A percentile compares a stretch with the other conserved stretches of the same genome.
Conservation (phyloP, 2,329 filamentous ascomycete species). For the Aureobasidium sp. region DNA sequence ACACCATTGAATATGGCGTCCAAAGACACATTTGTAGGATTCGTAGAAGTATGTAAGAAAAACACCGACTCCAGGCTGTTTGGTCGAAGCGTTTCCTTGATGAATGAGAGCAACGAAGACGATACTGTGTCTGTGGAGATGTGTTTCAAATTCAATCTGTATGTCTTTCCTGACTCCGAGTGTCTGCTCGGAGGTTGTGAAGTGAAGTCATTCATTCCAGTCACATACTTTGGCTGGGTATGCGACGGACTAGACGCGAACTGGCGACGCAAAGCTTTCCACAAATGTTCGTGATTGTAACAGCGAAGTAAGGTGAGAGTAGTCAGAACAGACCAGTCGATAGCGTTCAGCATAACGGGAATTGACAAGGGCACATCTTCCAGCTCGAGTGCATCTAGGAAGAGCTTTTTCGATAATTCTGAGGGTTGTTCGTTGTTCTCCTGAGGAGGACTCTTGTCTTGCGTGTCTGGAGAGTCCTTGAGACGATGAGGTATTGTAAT, state of each 20-base stretch:
- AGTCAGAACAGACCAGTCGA: constrained; percentile 69
- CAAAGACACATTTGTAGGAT: constrained; percentile 56
- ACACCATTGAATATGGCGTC: constrained; percentile 65
- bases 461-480: not conserved
- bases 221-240: not conserved
- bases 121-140: constrained; percentile 71
- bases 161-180: not conserved
- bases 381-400: constrained; percentile 64
- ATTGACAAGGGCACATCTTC: constrained; percentile 69
- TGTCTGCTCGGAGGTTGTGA: not conserved
- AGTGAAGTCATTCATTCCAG: not conserved
- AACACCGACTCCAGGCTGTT: constrained; percentile 75
- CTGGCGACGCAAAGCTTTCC: constrained; percentile 58
- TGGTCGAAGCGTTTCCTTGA: constrained; percentile 69
- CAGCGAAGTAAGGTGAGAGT: constrained; percentile 69
- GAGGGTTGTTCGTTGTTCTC: not conserved
- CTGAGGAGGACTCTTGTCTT: not conserved
- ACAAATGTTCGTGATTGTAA: constrained; percentile 63
- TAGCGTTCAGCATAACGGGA: constrained; percentile 58
- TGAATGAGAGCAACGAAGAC: constrained; percentile 60
- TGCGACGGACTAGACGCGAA: not conserved
- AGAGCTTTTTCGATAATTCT: constrained; percentile 41
- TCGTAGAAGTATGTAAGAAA: constrained; percentile 48
- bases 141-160: constrained; percentile 58
- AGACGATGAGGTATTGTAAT: not conserved